Evolutionary conservation across 371 early-diverging fungal species (phyloP).

Genomic region (Chytridium lagenaria): DNA sequence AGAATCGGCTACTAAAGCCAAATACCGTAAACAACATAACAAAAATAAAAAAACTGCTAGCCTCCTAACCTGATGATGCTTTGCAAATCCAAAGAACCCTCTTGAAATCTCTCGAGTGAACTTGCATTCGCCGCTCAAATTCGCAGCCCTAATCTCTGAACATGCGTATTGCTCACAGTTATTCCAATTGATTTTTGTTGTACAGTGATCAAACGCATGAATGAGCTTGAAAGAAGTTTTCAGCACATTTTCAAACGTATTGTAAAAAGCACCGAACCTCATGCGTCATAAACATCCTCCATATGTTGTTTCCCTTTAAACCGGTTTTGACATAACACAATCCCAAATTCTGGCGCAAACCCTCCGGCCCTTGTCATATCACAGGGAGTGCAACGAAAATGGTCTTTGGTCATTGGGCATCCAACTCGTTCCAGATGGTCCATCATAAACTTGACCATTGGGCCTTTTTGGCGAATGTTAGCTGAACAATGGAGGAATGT

Average conservation of each 20-base stretch:
- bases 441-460: slow-evolving; percentile 85
- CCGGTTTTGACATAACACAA: slow-evolving; percentile 86
- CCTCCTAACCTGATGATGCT: slow-evolving; percentile 80
- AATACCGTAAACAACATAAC: too few relatives aligned
- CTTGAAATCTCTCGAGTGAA: slow-evolving; percentile 84
- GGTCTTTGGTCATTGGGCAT: slow-evolving; percentile 62
- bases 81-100: slow-evolving; percentile 76
- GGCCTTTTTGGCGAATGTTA: slow-evolving; percentile 58
- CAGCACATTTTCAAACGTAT: too few relatives aligned
- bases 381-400: slow-evolving; percentile 83
- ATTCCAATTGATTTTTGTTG: slow-evolving; percentile 81
- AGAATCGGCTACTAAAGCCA: too few relatives aligned
- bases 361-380: slow-evolving; percentile 81
- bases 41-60: not conserved
- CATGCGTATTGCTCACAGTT: slow-evolving; percentile 92
- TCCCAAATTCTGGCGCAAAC: slow-evolving; percentile 76
- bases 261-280: too few relatives aligned
- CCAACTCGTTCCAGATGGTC: slow-evolving; percentile 75
- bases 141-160: slow-evolving; percentile 91
- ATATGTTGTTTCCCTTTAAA: slow-evolving; percentile 73
- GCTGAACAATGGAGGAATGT: not conserved
- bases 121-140: slow-evolving; percentile 90
- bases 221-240: slow-evolving; percentile 66
- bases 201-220: slow-evolving; percentile 92
- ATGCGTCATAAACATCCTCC: slow-evolving; percentile 92